Base-by-base conservation (phyloP, 2,329 filamentous ascomycete species). In the Paecilomyces fulvus region DNA sequence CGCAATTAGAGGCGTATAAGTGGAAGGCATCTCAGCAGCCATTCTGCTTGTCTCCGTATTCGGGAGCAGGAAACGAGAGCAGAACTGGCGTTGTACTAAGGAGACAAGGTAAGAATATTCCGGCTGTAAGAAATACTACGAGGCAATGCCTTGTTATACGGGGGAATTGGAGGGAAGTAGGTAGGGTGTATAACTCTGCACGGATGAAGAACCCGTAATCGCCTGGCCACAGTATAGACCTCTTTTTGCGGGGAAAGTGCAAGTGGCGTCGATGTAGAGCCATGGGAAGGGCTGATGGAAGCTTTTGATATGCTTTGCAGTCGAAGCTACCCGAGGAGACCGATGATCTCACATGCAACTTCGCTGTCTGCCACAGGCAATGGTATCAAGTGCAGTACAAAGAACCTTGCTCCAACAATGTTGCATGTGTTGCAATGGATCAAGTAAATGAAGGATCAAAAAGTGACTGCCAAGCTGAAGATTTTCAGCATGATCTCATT, bases 1-100 rank as follows among this genome's bases (percentile, higher is more conserved):
- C 43, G 70, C 68, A n/a, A 73, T 71, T 58, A 73, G 56, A 10
- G 75, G 72, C 20, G 63, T 62, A 58, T 68, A 68, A 23, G 17
- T 30, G 12, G 30, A 12, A 5, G 11, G 51, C 46, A n/a, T 49
- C n/a, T 9, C 48, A 49, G 55, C 37, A 23, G 30, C 52, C 52
- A 48, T 46, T 17, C 46, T 54, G 31, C n/a, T 28, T 21, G 25
- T 49, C 48, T 17, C 37, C 8, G 37, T 17, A 43, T 17, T 43
- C 25, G 37, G 37, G 7, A 12, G 5, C 37, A 20, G n/a, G 37
- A 43, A 17, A 43, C 4, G n/a, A 7, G 14, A 9, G 17, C n/a
- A 20, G 37, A 17, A 9, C 14, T 9, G n/a, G 37, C n/a, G 37
- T 10, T 17, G 14, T 17, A 43, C 11, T 43, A 43, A 43, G 37